A percentile compares a stretch with the other conserved stretches of the same genome.
These are phyloP conservation scores for Dipodascus albidus DNA, from an alignment of 805 yeast genomes.

Conservation along the genomic window DNA sequence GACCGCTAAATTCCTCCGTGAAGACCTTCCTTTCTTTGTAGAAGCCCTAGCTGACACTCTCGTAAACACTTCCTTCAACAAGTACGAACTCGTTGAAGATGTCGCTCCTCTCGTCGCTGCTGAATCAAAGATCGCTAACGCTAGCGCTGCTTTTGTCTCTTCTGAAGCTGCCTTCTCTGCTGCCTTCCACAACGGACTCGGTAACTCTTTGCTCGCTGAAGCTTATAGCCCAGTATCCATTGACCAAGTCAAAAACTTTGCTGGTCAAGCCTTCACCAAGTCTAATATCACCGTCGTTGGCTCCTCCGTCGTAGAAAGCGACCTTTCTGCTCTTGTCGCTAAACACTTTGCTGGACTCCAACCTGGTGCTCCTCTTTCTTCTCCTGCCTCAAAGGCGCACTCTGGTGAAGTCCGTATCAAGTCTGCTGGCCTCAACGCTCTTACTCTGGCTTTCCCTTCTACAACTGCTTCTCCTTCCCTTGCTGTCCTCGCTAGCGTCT, in stretches of 20 bases:
- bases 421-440: slow-evolving; percentile 56
- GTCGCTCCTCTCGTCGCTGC: slow-evolving; percentile 68
- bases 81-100: slow-evolving; percentile 73
- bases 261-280: slow-evolving; percentile 54
- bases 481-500: slow-evolving; percentile 58
- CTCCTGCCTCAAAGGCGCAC: slow-evolving; percentile 34
- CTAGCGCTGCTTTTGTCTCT: slow-evolving; percentile 47
- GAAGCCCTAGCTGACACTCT: slow-evolving; percentile 66
- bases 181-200: slow-evolving; percentile 81
- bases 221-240: slow-evolving; percentile 45
- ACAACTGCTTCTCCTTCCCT: slow-evolving; percentile 39
- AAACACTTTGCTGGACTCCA: slow-evolving; percentile 51
- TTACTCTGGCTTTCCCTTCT: slow-evolving; percentile 75
- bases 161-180: slow-evolving; percentile 68
- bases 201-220: slow-evolving; percentile 69
- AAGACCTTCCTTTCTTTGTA: slow-evolving; percentile 85
- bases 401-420: slow-evolving; percentile 53
- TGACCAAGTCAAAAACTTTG: slow-evolving; percentile 57
- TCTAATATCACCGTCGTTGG: slow-evolving; percentile 63
- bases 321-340: slow-evolving; percentile 53
- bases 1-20: slow-evolving; percentile 71
- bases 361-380: slow-evolving; percentile 40
- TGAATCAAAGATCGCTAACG: slow-evolving; percentile 37
- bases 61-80: slow-evolving; percentile 59
- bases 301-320: slow-evolving; percentile 61